Base-by-base conservation (phyloP, 2,329 filamentous ascomycete species). In the Colletotrichum sidae region DNA sequence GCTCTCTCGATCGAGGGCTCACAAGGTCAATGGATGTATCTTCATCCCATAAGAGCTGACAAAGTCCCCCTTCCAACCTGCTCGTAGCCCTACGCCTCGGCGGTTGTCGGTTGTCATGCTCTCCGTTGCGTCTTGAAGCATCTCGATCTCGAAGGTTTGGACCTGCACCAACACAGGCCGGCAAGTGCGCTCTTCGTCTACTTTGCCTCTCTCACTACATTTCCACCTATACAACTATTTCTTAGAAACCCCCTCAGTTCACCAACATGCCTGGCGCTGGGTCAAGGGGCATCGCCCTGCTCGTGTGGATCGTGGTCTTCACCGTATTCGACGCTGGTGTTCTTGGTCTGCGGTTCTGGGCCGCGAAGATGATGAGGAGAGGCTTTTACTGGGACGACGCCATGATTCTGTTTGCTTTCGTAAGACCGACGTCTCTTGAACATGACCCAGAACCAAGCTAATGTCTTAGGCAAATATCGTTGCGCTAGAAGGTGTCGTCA, bases 271-370 rank as follows among this genome's bases (percentile, higher is more conserved):
- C 62, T 33, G 62, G 62, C 25, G 57, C 62, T 17, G 62, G 62
- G 1, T 11, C 35, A 12, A 65, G 62, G 52, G 62, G 62, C 62
- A 62, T 65, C 12, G 17, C 9, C 46, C 62, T 65, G 51, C 35
- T 65, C 34, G 37, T 62, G 33, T 56, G 57, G 52, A 60, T 72
- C 13, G 25, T 69, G 17, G 25, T 70, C 34, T 73, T 73, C 15
- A 67, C 64, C 7, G 25, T 59, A 12, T 10, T 73, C 5, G 61
- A 60, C 45, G 33, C 58, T 15, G 8, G 52, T 8, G 47, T 69
- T 41, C 37, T 74, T 3, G 15, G 17, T 11, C 34, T 74, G 55
- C 71, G 72, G 13, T 70, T 70, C 55, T 73, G 69, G 72, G 62
- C 72, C 6, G 67, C 63, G 13, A 47, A 34, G 33, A 34, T 68